Conservation (phyloP, 805 yeast genomes). For the Candida coleopterorum region DNA sequence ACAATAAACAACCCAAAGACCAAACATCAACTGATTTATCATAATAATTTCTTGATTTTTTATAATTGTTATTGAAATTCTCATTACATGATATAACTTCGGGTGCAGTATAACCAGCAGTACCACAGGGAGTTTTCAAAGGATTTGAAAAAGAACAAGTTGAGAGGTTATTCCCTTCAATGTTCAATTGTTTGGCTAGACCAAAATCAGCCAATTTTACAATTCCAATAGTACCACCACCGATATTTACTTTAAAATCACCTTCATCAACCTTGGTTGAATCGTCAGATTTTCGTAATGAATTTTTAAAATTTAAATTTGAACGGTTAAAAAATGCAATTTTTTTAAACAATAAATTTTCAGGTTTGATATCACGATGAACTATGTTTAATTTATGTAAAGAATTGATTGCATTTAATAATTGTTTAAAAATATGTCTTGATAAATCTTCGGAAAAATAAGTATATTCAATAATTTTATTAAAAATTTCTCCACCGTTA, state of each 20-base stretch:
- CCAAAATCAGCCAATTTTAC: conserved; percentile 72
- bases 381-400: conserved; percentile 65
- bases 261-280: conserved; percentile 62
- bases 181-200: conserved; percentile 51
- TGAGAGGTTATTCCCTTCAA: too few species aligned
- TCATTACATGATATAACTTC: conserved; percentile 49
- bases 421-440: conserved; percentile 68
- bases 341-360: conserved; percentile 62
- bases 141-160: too few species aligned
- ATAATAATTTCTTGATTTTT: conserved; percentile 43
- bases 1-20: conserved; percentile 69
- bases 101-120: conserved; percentile 73
- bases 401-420: conserved; percentile 64
- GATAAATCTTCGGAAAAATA: conserved; percentile 71
- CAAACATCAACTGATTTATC: conserved; percentile 68
- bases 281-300: conserved; percentile 51
- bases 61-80: background rate
- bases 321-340: conserved; percentile 41
- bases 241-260: conserved; percentile 43
- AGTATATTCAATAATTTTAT: conserved; percentile 71
- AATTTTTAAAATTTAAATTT: conserved; percentile 22
- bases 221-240: conserved; percentile 61
- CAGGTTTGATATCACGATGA: conserved; percentile 82
- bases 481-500: conserved; percentile 77
- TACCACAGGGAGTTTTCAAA: conserved; percentile 71